These are phyloP conservation scores for Gymnopilus junonius DNA, from an alignment of 768 basidiomycete genomes.

Conservation along the genomic window DNA sequence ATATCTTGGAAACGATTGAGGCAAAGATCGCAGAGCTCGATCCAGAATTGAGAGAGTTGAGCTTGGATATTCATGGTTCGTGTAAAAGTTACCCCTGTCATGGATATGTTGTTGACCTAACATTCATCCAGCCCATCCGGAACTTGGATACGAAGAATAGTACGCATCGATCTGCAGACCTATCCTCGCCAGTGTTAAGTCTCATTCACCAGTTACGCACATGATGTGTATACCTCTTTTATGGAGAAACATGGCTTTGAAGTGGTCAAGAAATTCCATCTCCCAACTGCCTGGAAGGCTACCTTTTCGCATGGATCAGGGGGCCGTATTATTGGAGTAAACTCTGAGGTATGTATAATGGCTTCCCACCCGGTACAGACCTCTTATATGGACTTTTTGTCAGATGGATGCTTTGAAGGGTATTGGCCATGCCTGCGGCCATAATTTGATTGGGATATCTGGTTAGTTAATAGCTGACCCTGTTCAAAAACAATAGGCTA, in stretches of 20 bases:
- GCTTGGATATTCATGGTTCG: slow-evolving; percentile 73
- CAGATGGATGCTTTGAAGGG: slow-evolving; percentile 68
- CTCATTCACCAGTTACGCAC: slow-evolving; percentile 55
- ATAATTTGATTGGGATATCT: slow-evolving; percentile 82
- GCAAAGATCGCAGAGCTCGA: slow-evolving; percentile 55
- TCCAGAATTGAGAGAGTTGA: slow-evolving; percentile 59
- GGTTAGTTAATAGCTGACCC: slow-evolving; percentile 23
- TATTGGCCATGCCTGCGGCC: slow-evolving; percentile 78
- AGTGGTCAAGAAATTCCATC: slow-evolving; percentile 60
- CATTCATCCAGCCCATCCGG: slow-evolving; percentile 60
- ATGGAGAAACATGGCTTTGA: slow-evolving; percentile 69
- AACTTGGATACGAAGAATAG: slow-evolving; percentile 71
- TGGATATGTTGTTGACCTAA: neutral
- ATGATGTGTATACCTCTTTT: slow-evolving; percentile 70
- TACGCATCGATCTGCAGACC: slow-evolving; percentile 31
- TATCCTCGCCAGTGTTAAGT: neutral
- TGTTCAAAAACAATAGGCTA: no score
- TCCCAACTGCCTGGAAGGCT: slow-evolving; percentile 80
- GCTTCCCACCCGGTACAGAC: neutral
- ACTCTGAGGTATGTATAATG: slow-evolving; percentile 62
- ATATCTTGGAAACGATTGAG: slow-evolving; percentile 66
- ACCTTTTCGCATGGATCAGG: slow-evolving; percentile 66
- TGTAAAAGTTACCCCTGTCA: neutral
- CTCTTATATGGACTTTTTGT: neutral
- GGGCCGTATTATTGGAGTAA: slow-evolving; percentile 74